Conservation (phyloP, 2,329 filamentous ascomycete genomes). For the Septoria linicola region DNA sequence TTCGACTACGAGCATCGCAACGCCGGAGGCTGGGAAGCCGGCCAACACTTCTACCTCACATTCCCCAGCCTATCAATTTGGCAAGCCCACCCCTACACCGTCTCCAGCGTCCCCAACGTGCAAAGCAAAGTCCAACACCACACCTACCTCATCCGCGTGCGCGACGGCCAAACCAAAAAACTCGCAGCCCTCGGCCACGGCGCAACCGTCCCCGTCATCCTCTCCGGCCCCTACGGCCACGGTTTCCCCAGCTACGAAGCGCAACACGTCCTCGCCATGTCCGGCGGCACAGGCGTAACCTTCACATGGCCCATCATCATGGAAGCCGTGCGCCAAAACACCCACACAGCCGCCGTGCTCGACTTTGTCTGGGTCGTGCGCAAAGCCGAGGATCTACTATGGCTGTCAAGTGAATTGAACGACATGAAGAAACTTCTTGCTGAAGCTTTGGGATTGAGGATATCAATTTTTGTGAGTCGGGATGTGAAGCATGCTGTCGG, state of each 20-base stretch:
- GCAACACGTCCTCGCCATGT: constrained; percentile 36
- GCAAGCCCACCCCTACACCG: constrained; percentile 72
- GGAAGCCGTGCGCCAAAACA: constrained; percentile 40
- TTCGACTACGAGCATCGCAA: constrained; percentile 60
- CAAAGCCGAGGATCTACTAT: constrained; percentile 54
- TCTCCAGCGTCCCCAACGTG: constrained; percentile 52
- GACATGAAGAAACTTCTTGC: constrained; percentile 46
- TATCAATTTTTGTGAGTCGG: constrained; percentile 62
- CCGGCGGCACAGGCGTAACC: constrained; percentile 60
- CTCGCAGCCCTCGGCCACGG: constrained; percentile 47
- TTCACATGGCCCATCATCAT: constrained; percentile 51
- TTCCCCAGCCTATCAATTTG: constrained; percentile 65
- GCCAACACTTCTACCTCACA: constrained; percentile 70
- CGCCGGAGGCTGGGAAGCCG: constrained; percentile 55
- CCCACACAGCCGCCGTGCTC: constrained; percentile 37
- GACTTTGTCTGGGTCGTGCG: constrained; percentile 67
- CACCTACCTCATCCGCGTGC: constrained; percentile 40
- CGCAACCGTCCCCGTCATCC: constrained; percentile 55
- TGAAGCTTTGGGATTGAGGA: constrained; percentile 43
- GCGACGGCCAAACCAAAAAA: constrained; percentile 58
- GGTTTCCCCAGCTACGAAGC: constrained; percentile 24
- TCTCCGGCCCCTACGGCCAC: constrained; percentile 63
- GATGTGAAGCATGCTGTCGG: constrained; percentile 7
- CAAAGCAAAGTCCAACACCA: constrained; percentile 33
- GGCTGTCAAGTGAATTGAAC: constrained; percentile 59